Conservation (phyloP, 2,329 filamentous ascomycete species). For the Penicillium occitanis region DNA sequence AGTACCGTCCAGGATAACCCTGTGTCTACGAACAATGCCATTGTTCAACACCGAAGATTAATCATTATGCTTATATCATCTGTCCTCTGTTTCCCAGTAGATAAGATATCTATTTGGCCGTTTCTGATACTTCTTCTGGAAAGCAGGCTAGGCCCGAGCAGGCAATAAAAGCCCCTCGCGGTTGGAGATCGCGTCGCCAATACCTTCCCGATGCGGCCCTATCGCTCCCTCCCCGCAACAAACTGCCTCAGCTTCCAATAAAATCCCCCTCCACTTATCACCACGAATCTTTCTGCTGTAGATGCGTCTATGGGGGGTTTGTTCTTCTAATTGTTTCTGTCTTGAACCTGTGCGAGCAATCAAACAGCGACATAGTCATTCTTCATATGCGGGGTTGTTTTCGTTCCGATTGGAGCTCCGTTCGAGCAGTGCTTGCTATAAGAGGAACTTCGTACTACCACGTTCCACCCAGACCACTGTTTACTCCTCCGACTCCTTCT, state of each 20-base stretch:
- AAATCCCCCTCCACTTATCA: constrained; percentile 2
- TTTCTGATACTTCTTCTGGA: constrained; percentile 20
- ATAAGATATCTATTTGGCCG: constrained; percentile 5
- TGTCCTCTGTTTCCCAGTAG: neutral
- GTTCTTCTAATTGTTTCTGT: neutral
- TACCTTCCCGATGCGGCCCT: constrained; percentile 19
- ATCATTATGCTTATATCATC: neutral
- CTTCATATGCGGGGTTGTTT: constrained; percentile 1
- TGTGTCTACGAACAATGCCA: neutral
- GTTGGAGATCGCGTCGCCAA: neutral
- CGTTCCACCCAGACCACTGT: neutral
- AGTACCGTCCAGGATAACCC: neutral
- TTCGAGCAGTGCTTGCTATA: constrained; percentile 9
- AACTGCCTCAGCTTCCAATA: constrained; percentile 7
- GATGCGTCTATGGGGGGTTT: neutral
- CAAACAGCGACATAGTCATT: neutral
- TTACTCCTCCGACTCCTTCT: neutral
- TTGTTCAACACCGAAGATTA: neutral
- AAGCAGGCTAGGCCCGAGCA: neutral
- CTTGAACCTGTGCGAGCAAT: neutral
- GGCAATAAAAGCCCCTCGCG: neutral
- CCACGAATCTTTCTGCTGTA: neutral
- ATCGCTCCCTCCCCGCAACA: neutral
- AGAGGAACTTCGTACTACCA: neutral
- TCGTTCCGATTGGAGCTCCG: constrained; percentile 2